Evolutionary conservation across 495 filamentous ascomycete genomes (phyloP), one percentile per base, ranked within the genome.

Genomic region (Tetracladium marchalianum): DNA sequence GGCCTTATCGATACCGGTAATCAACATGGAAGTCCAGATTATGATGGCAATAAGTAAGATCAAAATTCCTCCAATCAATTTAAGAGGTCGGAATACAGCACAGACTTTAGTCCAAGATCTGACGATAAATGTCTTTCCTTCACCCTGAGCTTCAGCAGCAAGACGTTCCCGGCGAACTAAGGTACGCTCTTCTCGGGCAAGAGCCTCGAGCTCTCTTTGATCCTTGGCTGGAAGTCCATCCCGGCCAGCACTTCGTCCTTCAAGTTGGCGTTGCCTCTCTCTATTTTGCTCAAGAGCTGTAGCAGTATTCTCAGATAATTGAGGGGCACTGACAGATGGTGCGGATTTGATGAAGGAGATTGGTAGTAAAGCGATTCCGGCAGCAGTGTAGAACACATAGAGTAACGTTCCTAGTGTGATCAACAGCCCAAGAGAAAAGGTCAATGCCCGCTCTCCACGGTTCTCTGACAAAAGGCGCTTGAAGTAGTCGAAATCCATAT

Each of bases 1-100:
- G 13, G 87, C 85, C 66, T 98, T 97, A 72, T 98, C 92, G 60
- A 96, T 90, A 49, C 80, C 81, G 0, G 90, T 98, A 57, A 97
- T 79, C 44, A 97, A 75, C 93, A 97, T 98, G 24, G 84, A 90
- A 8, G 81, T 72, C 80, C 87, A 95, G 50, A 88, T 73, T 16
- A 90, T 45, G 24, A 95, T 62, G 8, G 84, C 67, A 19, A 94
- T 49, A 13, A 78, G 46, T 1, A 95, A 68, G 13, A 96, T 67
- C 6, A 94, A 43, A 43, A 95, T 73, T 13, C 92, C 93, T 11
- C 85, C 82, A 18, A 96, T 54, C 18, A 97, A 79, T 63, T 90
- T 92, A 52, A 98, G 66, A 0, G 92, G 92, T 12, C 89, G 75
- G 60, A 78, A 70, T 34, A 92, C 57, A 11, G 87, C 84, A 57